Base-by-base conservation (phyloP, 2,329 filamentous ascomycete species). In the Alternaria triticimaculans region DNA sequence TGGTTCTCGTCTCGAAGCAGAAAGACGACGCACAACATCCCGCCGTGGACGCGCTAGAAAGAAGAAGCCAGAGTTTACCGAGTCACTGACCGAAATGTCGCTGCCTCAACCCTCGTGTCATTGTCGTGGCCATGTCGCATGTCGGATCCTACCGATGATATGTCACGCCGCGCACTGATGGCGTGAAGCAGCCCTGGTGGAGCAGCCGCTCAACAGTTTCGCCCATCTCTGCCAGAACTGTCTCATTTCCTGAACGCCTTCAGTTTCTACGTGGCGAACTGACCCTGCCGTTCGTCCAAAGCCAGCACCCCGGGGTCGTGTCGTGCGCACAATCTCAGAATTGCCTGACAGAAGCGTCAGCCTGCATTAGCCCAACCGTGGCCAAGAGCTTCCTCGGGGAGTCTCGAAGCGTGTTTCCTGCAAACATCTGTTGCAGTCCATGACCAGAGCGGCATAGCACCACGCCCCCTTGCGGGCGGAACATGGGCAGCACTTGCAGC, bases 331-430 rank as follows among this genome's bases (percentile, higher is more conserved):
- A 41, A 50, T 50, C 41, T 45, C 49, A 45, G 50, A 55, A 33
- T 23, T 45, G 41, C 28, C 50, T 56, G 55, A 60, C 59, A 51
- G 49, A 46, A 60, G 65, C 63, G 62, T 67, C 60, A 64, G 65
- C 60, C 12, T 59, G 63, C 58, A 61, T 60, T 56, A 68, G 50
- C 55, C 54, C 25, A 50, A 54, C 50, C n/a, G 54, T 48, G 41
- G 57, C 53, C 55, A 72, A 71, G 69, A 60, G 63, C 64, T 71
- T 70, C 64, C 50, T 60, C 62, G 65, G 68, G 60, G 62, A 72
- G 61, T 70, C 68, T 72, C 68, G 68, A 74, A 74, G 60, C 64
- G 56, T 66, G 65, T 67, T 67, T 61, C 56, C 63, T 63, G 63
- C 68, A 68, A 58, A 58, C 59, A 62, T 55, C 53, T 56, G 60